Conservation (phyloP, 2,329 filamentous ascomycete species). For the Mycogone perniciosa region DNA sequence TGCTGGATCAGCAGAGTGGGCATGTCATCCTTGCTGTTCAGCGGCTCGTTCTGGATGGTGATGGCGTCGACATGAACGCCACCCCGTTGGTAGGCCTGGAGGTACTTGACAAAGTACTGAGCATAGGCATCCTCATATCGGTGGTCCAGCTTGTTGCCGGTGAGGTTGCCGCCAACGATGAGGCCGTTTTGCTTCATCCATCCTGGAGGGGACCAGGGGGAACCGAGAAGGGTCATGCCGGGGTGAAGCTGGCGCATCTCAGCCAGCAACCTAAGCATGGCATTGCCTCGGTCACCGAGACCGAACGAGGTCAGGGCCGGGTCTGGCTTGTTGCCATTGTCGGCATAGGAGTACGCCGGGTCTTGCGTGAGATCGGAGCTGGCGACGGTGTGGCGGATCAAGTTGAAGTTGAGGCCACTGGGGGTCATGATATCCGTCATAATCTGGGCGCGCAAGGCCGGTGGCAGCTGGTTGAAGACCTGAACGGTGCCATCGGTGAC, state of each 20-base stretch:
- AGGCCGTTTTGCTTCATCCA: conserved; percentile 37
- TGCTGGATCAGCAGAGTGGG: conserved; percentile 34
- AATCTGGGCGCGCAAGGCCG: conserved; percentile 24
- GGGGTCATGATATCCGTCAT: conserved; percentile 31
- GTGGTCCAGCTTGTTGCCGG: conserved; percentile 33
- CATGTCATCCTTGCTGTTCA: conserved; percentile 32
- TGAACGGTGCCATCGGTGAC: conserved; percentile 37
- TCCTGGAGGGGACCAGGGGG: conserved; percentile 34
- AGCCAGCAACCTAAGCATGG: conserved; percentile 32
- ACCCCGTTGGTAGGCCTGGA: conserved; percentile 31
- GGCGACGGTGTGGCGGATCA: conserved; percentile 36
- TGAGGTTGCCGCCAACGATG: conserved; percentile 25
- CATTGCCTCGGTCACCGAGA: conserved; percentile 32
- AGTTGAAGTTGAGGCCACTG: conserved; percentile 32
- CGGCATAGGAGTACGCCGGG: conserved; percentile 36
- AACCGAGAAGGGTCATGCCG: conserved; percentile 31
- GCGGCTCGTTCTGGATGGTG: conserved; percentile 40
- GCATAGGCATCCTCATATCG: conserved; percentile 27
- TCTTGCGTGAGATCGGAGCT: conserved; percentile 34
- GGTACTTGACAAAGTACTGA: conserved; percentile 36
- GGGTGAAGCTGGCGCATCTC: conserved; percentile 30
- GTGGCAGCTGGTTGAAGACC: conserved; percentile 30
- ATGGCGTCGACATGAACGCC: conserved; percentile 35
- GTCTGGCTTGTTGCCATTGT: conserved; percentile 14
- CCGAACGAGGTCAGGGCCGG: conserved; percentile 22